Evolutionary conservation across 179 eudicot genomes (phyloP), one percentile per base, ranked within the genome.

Genomic region (Beta lomatogona): DNA sequence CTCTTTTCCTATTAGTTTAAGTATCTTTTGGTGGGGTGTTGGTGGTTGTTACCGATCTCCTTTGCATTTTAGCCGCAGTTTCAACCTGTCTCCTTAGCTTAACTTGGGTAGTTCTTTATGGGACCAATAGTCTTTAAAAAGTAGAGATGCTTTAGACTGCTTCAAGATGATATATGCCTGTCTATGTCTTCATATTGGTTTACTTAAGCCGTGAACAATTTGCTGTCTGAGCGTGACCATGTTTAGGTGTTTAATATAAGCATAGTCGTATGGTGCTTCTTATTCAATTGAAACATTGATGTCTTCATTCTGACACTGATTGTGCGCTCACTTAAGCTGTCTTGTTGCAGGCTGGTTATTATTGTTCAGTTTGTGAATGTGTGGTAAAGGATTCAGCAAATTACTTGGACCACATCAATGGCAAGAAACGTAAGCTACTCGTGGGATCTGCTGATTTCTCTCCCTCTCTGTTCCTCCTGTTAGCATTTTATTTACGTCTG

Each of bases 331-430:
- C 41, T 71, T 60, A 75, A 57, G 64, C 8, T 50, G 61, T 64
- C 70, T 71, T 82, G 22, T 31, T 85, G 90, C 97, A 95, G 99
- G 99, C 99, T 87, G 99, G 99, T 75, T 95, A 95, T 86, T 94
- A 67, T 83, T 95, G 99, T 87, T 89, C 98, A 79, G 99, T 95
- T 83, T 95, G 99, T 85, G 98, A 95, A 85, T 95, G 99, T 85
- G 99, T 95, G 60, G 99, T 95, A 59, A 95, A 95, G 84, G 98
- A 95, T 86, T 95, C 99, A 18, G 95, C 95, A 78, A 95, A 95
- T 86, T 95, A 92, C 85, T 86, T 95, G 92, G 99, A 95, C 85
- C 99, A 95, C 87, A 95, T 95, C 82, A 95, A 95, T 92, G 99
- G 99, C 65, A 95, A 95, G 90, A 95, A 95, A 85, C 99, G 98